Base-by-base conservation (phyloP, 1,284 basidiomycete species). In the Ganoderma leucocontextum region DNA sequence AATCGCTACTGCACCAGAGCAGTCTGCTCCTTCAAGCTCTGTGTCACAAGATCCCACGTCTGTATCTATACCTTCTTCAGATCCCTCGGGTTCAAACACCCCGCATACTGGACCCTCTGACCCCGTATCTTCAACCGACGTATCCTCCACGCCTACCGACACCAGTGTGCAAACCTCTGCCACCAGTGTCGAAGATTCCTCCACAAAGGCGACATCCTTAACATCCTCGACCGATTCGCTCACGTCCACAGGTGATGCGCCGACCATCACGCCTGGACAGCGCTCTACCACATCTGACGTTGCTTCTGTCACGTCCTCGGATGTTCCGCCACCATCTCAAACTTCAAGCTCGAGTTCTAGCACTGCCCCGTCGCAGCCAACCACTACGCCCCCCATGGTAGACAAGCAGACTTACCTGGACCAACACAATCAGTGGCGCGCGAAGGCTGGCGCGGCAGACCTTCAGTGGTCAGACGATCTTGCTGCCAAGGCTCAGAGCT, bases 391-490 rank as follows among this genome's bases (percentile, higher is more conserved):
- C 8, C 78, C 81, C 13, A 86, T 86, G 41, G 86, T 85, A 12
- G 82, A 78, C 42, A 73, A 75, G 22, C 39, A 70, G 9, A 69
- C 68, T 6, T 91, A 89, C 73, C 81, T 92, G 35, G 70, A 77
- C 19, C 81, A 78, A 2, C 91, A 93, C 78, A 93, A 92, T 77
- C 73, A 73, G 10, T 76, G 86, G 70, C 86, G 91, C 52, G 80
- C 83, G 2, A 73, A 81, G 58, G 86, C 90, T 76, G 86, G 87
- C 61, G 89, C 89, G 5, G 60, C 75, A 2, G 72, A 84, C 35
- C 80, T 93, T 57, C 80, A 82, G 0, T 92, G 90, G 90, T 87
- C 81, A 71, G 78, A 85, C 47, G 78, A 79, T 9, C 77, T 91
- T 42, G 86, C 87, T 17, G 72, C 71, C 17, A 84, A 84, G 64